Evolutionary conservation across 192 early-diverging fungal species (phyloP), one percentile per base, ranked within the genome.

Genomic region (Coemansia sp.): DNA sequence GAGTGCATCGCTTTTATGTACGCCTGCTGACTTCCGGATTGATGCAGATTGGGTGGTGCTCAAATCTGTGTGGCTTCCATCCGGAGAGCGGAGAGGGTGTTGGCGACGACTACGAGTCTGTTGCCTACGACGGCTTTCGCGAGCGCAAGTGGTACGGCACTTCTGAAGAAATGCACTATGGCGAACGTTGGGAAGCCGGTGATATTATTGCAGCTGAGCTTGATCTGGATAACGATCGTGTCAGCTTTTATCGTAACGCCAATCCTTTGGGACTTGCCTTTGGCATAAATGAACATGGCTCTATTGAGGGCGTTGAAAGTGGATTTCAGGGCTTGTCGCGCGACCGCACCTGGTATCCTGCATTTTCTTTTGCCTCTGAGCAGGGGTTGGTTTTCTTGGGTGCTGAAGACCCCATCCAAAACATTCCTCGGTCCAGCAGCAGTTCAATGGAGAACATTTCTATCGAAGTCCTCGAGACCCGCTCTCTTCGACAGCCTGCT

Each of bases 21-120:
- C 70, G 68, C 51, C 58, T 82, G 30, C 60, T 82, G 61, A 68
- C 79, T 2, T n/a, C 57, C 2, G 79, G 75, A 0, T 52, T 76
- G 39, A 46, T 82, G n/a, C 79, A 82, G 55, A 39, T 82, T 23
- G 79, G 79, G 2, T 82, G 79, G 79, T 82, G 74, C 64, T 66
- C 79, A 3, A 68, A 77, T 51, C 60, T 33, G 46, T 82, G 79
- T 32, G 62, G 55, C 3, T 82, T 82, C 25, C 72, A 66, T 20
- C 79, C 79, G 0, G 79, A 76, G 65, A 82, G 75, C 61, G 79
- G 79, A 21, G 61, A 76, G 36, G 79, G 79, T 30, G 79, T 82
- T 1, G 79, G 79, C 63, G 79, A 82, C 10, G 79, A 82, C 64
- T 66, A 42, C 53, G 70, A 76, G 71, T 73, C 70, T 10, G 59